Evolutionary conservation across 1,284 basidiomycete genomes (phyloP).

Genomic region (Xanthoconium separans): DNA sequence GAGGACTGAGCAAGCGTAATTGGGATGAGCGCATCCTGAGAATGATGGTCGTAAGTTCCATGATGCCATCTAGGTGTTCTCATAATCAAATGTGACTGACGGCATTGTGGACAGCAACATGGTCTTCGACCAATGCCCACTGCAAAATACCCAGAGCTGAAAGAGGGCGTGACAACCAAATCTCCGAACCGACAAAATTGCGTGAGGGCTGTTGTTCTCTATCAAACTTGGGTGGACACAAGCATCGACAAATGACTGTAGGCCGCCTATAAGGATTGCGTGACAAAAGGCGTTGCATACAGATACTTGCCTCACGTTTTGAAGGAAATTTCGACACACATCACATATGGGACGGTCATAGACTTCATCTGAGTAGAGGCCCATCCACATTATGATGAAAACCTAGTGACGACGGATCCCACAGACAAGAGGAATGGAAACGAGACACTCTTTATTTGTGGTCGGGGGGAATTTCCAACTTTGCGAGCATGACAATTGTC

Average conservation of each 20-base stretch:
- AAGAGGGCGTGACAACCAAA: constrained; percentile 11
- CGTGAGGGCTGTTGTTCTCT: not conserved
- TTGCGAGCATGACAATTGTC: constrained; percentile 1
- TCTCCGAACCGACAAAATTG: not conserved
- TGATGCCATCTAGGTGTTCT: not conserved
- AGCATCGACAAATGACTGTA: not conserved
- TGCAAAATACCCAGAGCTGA: constrained; percentile 1
- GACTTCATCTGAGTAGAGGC: not conserved
- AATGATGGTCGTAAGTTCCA: not conserved
- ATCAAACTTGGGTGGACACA: not conserved
- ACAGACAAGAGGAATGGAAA: not conserved
- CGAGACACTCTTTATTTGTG: not conserved
- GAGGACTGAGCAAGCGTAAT: too few relatives aligned
- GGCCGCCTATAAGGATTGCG: not conserved
- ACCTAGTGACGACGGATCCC: not conserved
- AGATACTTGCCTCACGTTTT: not conserved
- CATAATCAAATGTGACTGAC: not conserved
- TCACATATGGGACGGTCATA: not conserved
- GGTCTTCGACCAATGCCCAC: constrained; percentile 11
- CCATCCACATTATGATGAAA: not conserved
- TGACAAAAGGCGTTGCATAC: not conserved
- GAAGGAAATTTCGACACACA: not conserved
- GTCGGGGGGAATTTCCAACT: constrained; percentile 1
- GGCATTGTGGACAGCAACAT: not conserved
- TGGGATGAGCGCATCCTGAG: constrained; percentile 9